Conservation (phyloP, 2,329 filamentous ascomycete species). For the Verticillium albo-atrum region DNA sequence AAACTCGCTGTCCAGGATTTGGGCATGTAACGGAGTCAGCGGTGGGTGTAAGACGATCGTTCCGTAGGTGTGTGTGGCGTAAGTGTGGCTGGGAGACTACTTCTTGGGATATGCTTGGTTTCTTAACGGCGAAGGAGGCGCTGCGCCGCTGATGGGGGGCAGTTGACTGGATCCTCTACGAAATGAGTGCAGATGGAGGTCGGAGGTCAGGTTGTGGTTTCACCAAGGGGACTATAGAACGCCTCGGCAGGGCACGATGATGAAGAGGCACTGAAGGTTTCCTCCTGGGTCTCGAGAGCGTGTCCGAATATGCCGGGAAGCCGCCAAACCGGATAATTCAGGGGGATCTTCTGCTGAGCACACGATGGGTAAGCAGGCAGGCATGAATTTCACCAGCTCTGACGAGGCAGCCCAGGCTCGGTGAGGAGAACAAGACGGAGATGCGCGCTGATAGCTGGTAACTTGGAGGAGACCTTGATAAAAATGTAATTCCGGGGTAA, state of each 20-base stretch:
- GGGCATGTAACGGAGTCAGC: too few relatives aligned
- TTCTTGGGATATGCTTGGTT: too few relatives aligned
- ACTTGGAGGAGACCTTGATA: too few relatives aligned
- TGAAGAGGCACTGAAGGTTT: background rate
- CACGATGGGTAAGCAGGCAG: background rate
- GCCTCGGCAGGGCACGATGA: background rate
- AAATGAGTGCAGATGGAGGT: background rate
- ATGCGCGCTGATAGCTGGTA: too few relatives aligned
- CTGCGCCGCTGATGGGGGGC: background rate
- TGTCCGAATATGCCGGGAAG: background rate
- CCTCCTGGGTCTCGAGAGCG: background rate
- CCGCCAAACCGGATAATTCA: background rate
- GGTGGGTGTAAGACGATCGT: too few relatives aligned
- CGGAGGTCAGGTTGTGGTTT: background rate
- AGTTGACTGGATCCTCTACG: background rate
- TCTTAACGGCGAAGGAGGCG: too few relatives aligned
- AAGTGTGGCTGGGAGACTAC: too few relatives aligned
- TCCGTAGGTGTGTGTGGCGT: too few relatives aligned
- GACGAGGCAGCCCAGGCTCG: too few relatives aligned
- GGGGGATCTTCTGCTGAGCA: background rate
- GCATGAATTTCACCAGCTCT: too few relatives aligned
- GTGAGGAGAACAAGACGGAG: too few relatives aligned
- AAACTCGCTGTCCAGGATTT: too few relatives aligned
- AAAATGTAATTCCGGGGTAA: background rate
- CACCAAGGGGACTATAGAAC: background rate